These are phyloP conservation scores for Phytophthora palmivora DNA, from an alignment of 352 stramenopile genomes.

Conservation along the genomic window DNA sequence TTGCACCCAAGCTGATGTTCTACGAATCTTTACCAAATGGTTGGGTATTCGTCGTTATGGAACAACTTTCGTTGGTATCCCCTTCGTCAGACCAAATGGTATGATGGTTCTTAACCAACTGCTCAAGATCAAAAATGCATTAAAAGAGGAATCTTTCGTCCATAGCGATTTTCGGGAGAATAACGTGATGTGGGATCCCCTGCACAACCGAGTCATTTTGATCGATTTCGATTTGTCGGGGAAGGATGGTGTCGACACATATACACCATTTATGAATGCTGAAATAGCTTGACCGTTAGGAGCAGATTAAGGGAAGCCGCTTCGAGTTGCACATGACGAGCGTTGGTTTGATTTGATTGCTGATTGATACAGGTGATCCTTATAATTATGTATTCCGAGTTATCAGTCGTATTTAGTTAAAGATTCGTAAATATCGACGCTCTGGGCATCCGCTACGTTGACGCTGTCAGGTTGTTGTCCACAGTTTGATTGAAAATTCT, in stretches of 20 bases:
- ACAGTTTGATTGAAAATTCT: no score
- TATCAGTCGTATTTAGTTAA: no score
- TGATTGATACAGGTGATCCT: no score
- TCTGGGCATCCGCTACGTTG: no score
- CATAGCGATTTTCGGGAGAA: constrained; percentile 24
- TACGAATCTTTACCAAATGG: constrained; percentile 28
- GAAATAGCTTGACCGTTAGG: constrained; percentile 28
- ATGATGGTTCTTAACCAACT: constrained; percentile 17
- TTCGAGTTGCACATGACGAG: constrained; percentile 19
- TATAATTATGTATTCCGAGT: no score
- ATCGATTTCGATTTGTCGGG: constrained; percentile 45
- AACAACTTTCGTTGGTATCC: constrained; percentile 15
- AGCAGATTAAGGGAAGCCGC: constrained; percentile 24
- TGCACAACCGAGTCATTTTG: constrained; percentile 37
- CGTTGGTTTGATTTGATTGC: constrained; percentile 19
- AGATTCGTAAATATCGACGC: no score
- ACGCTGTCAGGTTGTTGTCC: no score
- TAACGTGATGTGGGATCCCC: constrained; percentile 37
- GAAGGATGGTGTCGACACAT: constrained; percentile 26
- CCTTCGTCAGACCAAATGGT: constrained; percentile 3
- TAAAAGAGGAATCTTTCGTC: constrained; percentile 13
- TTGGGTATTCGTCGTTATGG: constrained; percentile 41
- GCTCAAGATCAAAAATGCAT: constrained; percentile 19
- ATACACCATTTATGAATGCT: constrained; percentile 40
- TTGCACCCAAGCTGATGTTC: no score